phyloP scores from a whole-genome alignment of 371 early-diverging fungal genomes.

The Mortierella sp. region DNA sequence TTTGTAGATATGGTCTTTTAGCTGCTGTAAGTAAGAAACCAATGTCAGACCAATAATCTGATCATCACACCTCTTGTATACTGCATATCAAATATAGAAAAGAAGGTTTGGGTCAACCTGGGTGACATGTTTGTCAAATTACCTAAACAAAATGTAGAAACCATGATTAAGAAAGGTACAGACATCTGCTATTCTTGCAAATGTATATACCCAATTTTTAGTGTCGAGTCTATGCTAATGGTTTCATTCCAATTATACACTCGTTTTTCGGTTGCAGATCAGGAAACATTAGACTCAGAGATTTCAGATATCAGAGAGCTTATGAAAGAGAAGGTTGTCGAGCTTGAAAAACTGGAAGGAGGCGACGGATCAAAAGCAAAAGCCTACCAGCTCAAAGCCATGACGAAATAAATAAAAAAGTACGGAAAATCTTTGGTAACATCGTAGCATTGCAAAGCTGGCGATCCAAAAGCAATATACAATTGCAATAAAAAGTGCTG shows the following conservation, averaged over 20 bases:
- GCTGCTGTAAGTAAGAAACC: too few species aligned
- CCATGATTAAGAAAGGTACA: conserved; percentile 56
- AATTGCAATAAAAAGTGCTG: too few species aligned
- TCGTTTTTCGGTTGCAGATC: conserved; percentile 51
- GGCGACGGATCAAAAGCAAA: conserved; percentile 55
- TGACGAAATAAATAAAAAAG: conserved; percentile 15
- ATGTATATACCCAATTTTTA: too few species aligned
- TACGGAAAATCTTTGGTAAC: not conserved
- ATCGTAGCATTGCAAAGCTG: too few species aligned
- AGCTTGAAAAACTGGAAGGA: conserved; percentile 65
- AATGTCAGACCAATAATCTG: too few species aligned
- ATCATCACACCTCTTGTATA: too few species aligned
- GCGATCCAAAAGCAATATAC: too few species aligned
- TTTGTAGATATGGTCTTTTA: too few species aligned
- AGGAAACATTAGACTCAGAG: conserved; percentile 59
- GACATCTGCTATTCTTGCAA: not conserved
- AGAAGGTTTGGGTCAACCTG: conserved; percentile 73
- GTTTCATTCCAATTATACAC: not conserved
- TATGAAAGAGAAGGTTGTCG: conserved; percentile 61
- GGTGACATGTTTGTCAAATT: conserved; percentile 77
- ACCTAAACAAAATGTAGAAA: conserved; percentile 43
- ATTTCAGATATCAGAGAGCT: conserved; percentile 58
- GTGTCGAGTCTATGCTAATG: not conserved
- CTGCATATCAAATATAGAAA: conserved; percentile 59
- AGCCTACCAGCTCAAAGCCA: conserved; percentile 51